Base-by-base conservation (phyloP, 1,139 yeast genomes). In the Suhomyces bokatorum region DNA sequence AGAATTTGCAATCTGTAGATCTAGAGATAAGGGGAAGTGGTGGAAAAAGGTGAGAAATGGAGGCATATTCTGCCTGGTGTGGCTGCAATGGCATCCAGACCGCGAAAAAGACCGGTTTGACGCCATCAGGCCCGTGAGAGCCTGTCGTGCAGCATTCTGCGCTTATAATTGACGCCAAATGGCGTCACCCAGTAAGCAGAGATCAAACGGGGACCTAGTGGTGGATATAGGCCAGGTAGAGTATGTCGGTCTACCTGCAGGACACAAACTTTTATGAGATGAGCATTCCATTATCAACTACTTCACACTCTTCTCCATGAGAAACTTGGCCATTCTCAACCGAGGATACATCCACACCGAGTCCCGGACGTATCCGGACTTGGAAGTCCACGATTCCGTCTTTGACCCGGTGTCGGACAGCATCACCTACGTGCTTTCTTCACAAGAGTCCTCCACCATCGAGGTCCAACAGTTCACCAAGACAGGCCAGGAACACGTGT, bases 341-440 rank as follows among this genome's bases (percentile, higher is more conserved):
- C 70, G 76, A 51, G 87, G 87, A n/a, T 63, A 61, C 32, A 66
- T 81, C 22, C 55, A 57, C 36, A 82, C 83, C 4, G 67, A 66
- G 32, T 70, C 83, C 2, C 60, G 69, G 43, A 78, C 81, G 8
- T 76, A 70, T 45, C 95, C 93, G 1, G 93, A 84, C 53, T 68
- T 82, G 49, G 73, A 71, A n/a, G 69, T 83, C 7, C 63, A 71
- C 3, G 78, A 75, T 38, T 74, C 93, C 3, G 78, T 75, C n/a
- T 87, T 88, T 56, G 96, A 89, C 60, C 76, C 87, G 0, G 80
- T 86, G 24, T 76, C 85, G 11, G 95, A 88, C 60, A 78, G 88
- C 47, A 73, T 89, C 43, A 80, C 95, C 1, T 78, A 84, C 54
- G 85, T 80, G 2, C 69, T 87, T 46, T 80, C 85, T 3, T 81